Conservation (phyloP, 2,329 filamentous ascomycete genomes). For the Dichotomopilus funicola region DNA sequence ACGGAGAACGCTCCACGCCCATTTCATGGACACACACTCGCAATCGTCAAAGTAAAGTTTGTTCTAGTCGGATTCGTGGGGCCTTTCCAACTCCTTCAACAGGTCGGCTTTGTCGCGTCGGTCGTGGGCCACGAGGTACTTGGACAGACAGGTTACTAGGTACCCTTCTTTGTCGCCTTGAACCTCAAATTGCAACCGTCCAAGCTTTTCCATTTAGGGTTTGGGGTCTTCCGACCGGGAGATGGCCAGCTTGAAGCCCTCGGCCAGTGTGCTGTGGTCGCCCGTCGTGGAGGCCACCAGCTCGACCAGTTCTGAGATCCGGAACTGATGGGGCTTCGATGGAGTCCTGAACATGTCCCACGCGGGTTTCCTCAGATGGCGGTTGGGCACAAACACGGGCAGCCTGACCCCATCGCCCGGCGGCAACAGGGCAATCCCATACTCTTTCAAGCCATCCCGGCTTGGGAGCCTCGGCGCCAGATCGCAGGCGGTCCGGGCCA, state of each 20-base stretch:
- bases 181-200: conserved; percentile 9
- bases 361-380: conserved; percentile 7
- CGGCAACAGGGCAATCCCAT: neutral
- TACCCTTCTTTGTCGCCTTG: conserved; percentile 20
- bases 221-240: conserved; percentile 12
- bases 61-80: neutral
- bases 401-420: conserved; percentile 2
- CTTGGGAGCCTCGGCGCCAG: neutral
- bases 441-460: neutral
- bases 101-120: conserved; percentile 1
- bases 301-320: conserved; percentile 10
- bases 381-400: conserved; percentile 16
- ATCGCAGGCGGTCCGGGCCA: conserved; percentile 9
- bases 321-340: conserved; percentile 1
- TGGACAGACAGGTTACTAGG: conserved; percentile 16
- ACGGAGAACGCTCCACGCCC: conserved; percentile 7
- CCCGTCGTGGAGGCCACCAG: conserved; percentile 10
- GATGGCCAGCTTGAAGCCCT: conserved; percentile 13
- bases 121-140: conserved; percentile 6
- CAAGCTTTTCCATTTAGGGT: conserved; percentile 9
- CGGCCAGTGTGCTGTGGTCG: conserved; percentile 13
- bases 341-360: conserved; percentile 14
- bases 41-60: neutral
- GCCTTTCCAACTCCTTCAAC: neutral
- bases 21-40: conserved; percentile 5